Evolutionary conservation across 225 moss, liverwort and hornwort genomes (phyloP).

Genomic region (Marchantia polymorpha): DNA sequence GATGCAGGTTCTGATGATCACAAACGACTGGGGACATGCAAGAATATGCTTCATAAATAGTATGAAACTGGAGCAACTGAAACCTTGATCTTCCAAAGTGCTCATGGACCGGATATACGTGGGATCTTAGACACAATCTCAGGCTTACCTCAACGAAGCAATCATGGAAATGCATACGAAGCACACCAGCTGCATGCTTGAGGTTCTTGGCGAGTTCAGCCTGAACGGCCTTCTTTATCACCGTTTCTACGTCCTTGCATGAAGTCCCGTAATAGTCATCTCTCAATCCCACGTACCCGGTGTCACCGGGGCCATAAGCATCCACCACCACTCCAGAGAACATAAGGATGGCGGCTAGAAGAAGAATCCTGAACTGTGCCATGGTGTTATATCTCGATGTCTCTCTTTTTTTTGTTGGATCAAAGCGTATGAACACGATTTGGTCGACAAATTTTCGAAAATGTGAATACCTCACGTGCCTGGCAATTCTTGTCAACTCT

Average conservation of each 20-base stretch:
- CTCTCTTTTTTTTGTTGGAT: too few species aligned
- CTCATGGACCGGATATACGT: background rate
- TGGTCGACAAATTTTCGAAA: too few species aligned
- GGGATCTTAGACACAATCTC: background rate
- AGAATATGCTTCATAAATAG: too few species aligned
- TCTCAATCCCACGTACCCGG: background rate
- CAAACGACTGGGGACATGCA: too few species aligned
- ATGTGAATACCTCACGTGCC: too few species aligned
- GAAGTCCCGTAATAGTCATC: conserved; percentile 4
- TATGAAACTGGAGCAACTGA: background rate
- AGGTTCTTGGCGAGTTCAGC: background rate
- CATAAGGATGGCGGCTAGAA: too few species aligned
- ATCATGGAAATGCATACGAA: conserved; percentile 20
- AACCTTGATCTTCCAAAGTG: background rate
- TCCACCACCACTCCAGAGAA: too few species aligned
- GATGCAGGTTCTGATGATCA: background rate
- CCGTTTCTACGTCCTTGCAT: background rate
- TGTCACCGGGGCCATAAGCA: too few species aligned
- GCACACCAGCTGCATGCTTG: background rate
- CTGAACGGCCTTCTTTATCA: background rate
- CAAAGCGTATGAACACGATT: too few species aligned
- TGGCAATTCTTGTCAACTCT: too few species aligned
- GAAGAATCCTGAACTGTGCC: too few species aligned
- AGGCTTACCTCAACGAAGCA: conserved; percentile 5
- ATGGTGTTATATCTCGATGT: too few species aligned